Conservation (phyloP, 2,329 filamentous ascomycete genomes). For the Trichoderma asperellum region DNA sequence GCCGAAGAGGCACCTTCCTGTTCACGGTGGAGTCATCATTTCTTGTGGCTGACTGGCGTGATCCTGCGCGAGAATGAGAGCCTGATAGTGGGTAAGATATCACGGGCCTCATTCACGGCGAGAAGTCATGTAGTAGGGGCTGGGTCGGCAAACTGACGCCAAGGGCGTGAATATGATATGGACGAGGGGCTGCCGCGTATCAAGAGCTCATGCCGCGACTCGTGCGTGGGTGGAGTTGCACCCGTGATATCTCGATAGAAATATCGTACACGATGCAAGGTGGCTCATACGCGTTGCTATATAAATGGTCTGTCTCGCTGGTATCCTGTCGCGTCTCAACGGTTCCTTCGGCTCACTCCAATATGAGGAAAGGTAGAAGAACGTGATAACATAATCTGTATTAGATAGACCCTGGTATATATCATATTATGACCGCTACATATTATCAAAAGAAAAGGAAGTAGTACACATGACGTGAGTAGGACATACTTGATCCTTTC, state of each 20-base stretch:
- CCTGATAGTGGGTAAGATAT: background rate
- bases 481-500: background rate
- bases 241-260: background rate
- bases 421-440: background rate
- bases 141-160: background rate
- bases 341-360: no score
- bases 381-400: background rate
- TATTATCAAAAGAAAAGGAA: background rate
- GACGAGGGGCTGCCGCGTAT: background rate
- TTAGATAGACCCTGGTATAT: background rate
- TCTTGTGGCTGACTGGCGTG: background rate
- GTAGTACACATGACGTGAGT: background rate
- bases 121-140: background rate
- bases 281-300: background rate
- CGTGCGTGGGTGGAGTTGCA: background rate
- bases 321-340: background rate
- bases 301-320: background rate
- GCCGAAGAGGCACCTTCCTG: background rate
- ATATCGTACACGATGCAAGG: background rate
- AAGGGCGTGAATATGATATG: background rate
- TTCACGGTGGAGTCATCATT: conserved; percentile 9
- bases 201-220: conserved; percentile 3
- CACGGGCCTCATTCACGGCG: background rate
- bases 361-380: background rate
- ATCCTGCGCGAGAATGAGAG: background rate